Evolutionary conservation across 2,329 filamentous ascomycete genomes (phyloP).

Genomic region (Chaetomium olivaceum): DNA sequence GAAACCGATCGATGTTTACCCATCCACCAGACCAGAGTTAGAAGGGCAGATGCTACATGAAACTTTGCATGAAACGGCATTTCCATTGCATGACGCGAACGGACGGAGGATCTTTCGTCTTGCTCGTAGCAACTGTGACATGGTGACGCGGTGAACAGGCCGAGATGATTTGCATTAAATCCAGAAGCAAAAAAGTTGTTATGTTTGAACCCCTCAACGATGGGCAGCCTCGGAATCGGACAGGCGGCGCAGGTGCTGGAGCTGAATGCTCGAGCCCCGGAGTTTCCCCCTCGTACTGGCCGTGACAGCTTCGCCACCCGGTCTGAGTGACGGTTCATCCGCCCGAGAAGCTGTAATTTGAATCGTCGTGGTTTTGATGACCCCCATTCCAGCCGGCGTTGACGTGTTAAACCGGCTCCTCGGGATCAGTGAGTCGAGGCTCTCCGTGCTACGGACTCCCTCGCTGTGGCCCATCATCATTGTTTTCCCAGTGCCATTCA

Average conservation of each 20-base stretch:
- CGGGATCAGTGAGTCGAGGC: conserved; percentile 33
- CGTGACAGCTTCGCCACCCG: conserved; percentile 8
- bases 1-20: background rate
- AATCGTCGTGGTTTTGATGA: conserved; percentile 33
- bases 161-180: background rate
- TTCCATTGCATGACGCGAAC: background rate
- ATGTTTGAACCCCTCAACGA: too few species aligned
- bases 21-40: background rate
- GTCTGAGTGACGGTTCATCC: conserved; percentile 1
- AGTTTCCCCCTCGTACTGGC: conserved; percentile 16
- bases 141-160: background rate
- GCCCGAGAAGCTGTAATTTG: conserved; percentile 27
- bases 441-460: conserved; percentile 18
- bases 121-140: background rate
- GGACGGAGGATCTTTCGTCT: background rate
- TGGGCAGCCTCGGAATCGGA: background rate
- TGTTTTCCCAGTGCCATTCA: background rate
- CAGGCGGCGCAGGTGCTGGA: conserved; percentile 8
- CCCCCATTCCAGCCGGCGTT: background rate
- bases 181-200: background rate
- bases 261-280: conserved; percentile 17
- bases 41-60: background rate
- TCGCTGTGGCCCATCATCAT: background rate
- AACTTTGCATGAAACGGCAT: background rate
- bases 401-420: conserved; percentile 6